Conservation (phyloP, 2,329 filamentous ascomycete genomes). For the Daldinia sp. region DNA sequence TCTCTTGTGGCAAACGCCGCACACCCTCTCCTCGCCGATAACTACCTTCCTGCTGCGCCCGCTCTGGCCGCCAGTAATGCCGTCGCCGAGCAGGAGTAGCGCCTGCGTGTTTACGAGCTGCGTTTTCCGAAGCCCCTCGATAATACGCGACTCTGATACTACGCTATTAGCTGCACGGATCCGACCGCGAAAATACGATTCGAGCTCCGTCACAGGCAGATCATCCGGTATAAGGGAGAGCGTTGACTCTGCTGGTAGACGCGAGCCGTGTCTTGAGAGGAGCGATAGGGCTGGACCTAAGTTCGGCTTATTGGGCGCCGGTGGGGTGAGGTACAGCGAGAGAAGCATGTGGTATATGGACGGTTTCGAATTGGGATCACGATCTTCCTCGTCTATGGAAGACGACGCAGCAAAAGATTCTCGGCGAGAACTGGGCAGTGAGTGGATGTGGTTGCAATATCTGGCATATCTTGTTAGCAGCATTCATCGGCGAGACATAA, state of each 20-base stretch:
- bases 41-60: conserved; percentile 76
- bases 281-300: conserved; percentile 85
- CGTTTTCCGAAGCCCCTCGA: conserved; percentile 80
- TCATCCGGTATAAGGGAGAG: conserved; percentile 85
- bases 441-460: conserved; percentile 89
- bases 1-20: conserved; percentile 92
- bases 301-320: conserved; percentile 76
- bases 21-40: conserved; percentile 88
- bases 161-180: conserved; percentile 88
- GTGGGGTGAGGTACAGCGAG: conserved; percentile 87
- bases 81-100: conserved; percentile 78
- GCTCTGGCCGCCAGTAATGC: conserved; percentile 63
- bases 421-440: conserved; percentile 41
- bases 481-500: conserved; percentile 16
- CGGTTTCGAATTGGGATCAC: conserved; percentile 63
- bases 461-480: conserved; percentile 56
- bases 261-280: conserved; percentile 91
- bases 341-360: conserved; percentile 95
- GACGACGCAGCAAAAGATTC: conserved; percentile 47
- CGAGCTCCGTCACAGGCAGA: conserved; percentile 82
- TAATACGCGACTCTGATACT: conserved; percentile 83
- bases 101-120: conserved; percentile 83
- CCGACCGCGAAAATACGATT: conserved; percentile 90
- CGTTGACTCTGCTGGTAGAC: conserved; percentile 87
- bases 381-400: conserved; percentile 60